Percentiles rank a stretch among this genome's conserved stretches.
Conservation (phyloP, 148 eudicot species). For the Hydrangea macrophylla region DNA sequence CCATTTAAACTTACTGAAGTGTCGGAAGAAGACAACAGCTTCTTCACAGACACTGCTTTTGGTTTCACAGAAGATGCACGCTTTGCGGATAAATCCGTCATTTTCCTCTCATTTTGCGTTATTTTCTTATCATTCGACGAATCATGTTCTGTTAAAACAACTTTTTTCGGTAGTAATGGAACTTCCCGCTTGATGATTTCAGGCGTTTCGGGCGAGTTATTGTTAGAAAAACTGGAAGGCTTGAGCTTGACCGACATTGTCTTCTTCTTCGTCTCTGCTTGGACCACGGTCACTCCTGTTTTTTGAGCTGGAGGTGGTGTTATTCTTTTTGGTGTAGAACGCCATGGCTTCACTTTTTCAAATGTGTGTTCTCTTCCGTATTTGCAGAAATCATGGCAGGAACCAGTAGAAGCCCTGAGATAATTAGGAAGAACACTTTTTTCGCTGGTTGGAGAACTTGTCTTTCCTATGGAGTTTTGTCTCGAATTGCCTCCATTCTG, state of each 20-base stretch:
- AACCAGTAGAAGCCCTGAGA: conserved; percentile 83
- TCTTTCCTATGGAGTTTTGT: conserved; percentile 28
- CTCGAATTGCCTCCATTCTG: conserved; percentile 20
- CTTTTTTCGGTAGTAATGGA: conserved; percentile 26
- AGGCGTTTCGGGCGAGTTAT: conserved; percentile 22
- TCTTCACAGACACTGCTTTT: conserved; percentile 20
- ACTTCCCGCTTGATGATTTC: conserved; percentile 33
- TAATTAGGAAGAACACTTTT: conserved; percentile 42
- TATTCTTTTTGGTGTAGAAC: conserved; percentile 30
- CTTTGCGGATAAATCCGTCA: conserved; percentile 18
- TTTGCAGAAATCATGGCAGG: conserved; percentile 88
- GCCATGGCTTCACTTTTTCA: conserved; percentile 40
- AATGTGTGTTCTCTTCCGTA: conserved; percentile 44
- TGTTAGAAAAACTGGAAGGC: conserved; percentile 19
- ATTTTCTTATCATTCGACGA: conserved; percentile 22
- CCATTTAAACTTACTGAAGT: conserved; percentile 18
- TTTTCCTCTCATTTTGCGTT: conserved; percentile 17
- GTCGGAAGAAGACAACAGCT: conserved; percentile 26
- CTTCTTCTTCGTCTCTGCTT: conserved; percentile 38
- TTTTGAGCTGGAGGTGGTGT: conserved; percentile 23
- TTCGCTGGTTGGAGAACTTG: conserved; percentile 21
- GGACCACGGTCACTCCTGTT: conserved; percentile 22
- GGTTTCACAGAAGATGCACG: conserved; percentile 17
- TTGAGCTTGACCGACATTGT: conserved; percentile 27
- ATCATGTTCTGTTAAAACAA: conserved; percentile 15